Conservation (phyloP, 345 rosid genomes). For the Brassica rapa region DNA sequence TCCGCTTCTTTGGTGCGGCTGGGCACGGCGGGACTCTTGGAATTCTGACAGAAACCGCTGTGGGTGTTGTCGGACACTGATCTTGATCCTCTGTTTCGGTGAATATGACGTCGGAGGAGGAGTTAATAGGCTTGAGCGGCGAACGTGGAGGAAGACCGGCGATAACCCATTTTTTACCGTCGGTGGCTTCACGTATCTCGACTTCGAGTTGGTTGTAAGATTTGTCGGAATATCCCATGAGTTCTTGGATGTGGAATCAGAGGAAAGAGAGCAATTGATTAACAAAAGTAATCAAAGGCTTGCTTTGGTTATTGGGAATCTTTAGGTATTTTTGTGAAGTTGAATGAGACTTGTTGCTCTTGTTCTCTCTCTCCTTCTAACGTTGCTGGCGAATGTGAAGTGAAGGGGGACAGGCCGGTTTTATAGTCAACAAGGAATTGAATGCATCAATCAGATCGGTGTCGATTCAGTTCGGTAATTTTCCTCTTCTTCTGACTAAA, state of each 20-base stretch:
- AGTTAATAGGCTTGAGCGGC: constrained; percentile 60
- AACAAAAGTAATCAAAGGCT: constrained; percentile 32
- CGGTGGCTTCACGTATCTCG: constrained; percentile 47
- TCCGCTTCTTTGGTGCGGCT: constrained; percentile 73
- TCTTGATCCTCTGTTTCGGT: constrained; percentile 37
- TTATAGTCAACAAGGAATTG: constrained; percentile 30
- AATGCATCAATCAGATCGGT: constrained; percentile 22
- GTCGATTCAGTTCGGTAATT: constrained; percentile 29
- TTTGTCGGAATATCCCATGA: constrained; percentile 58
- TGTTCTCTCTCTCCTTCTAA: not conserved
- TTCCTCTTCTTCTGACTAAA: constrained; percentile 3
- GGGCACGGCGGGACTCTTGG: constrained; percentile 58
- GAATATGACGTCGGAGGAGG: constrained; percentile 38
- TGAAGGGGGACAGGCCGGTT: constrained; percentile 11
- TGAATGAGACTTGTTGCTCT: not conserved
- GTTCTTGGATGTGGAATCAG: not conserved
- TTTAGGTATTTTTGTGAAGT: not conserved
- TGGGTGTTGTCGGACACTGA: constrained; percentile 60
- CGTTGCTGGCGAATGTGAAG: constrained; percentile 30
- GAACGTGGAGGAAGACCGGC: constrained; percentile 55
- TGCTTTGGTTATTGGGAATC: constrained; percentile 1
- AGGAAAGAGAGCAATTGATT: constrained; percentile 24
- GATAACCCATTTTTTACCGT: constrained; percentile 34
- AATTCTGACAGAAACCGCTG: constrained; percentile 53
- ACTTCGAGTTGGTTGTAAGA: constrained; percentile 51